Percentiles rank a stretch among this genome's conserved stretches.
Conservation (phyloP, 192 early-diverging fungal genomes). For the Entomortierella parvispora region DNA sequence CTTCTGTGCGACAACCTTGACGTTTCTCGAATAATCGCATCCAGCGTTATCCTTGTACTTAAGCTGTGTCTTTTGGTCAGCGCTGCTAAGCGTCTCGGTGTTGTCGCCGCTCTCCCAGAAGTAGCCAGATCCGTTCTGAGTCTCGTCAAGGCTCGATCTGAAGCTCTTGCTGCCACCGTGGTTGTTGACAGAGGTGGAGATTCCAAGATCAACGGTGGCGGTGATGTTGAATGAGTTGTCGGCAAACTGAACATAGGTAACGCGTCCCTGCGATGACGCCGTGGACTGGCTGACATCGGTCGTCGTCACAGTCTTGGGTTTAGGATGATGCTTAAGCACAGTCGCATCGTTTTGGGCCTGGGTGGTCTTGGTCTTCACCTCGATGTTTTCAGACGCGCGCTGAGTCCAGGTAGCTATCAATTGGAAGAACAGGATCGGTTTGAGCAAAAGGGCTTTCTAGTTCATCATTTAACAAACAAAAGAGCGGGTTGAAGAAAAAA, state of each 20-base stretch:
- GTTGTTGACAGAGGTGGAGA: background rate
- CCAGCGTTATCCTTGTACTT: background rate
- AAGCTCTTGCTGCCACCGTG: background rate
- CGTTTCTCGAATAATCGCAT: conserved; percentile 11
- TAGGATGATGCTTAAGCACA: background rate
- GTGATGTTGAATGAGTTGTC: conserved; percentile 16
- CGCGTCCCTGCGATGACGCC: conserved; percentile 4
- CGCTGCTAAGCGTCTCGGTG: background rate
- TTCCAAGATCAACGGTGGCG: background rate
- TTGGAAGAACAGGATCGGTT: too few relatives aligned
- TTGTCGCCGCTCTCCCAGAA: conserved; percentile 4
- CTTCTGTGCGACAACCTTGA: background rate
- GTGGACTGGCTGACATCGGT: conserved; percentile 4
- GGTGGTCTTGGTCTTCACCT: background rate
- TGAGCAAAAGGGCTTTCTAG: too few relatives aligned
- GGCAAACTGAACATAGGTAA: conserved; percentile 1
- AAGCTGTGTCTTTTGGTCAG: conserved; percentile 2
- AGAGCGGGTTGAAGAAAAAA: conserved; percentile 3
- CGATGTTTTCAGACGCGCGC: too few relatives aligned
- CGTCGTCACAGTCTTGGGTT: background rate
- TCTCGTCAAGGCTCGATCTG: background rate
- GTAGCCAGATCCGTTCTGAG: conserved; percentile 13
- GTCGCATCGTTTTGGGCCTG: conserved; percentile 6
- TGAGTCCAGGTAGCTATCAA: too few relatives aligned
- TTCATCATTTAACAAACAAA: background rate